These are phyloP conservation scores for Tylopilus subfusipes DNA, from an alignment of 768 basidiomycete genomes.

Conservation along the genomic window DNA sequence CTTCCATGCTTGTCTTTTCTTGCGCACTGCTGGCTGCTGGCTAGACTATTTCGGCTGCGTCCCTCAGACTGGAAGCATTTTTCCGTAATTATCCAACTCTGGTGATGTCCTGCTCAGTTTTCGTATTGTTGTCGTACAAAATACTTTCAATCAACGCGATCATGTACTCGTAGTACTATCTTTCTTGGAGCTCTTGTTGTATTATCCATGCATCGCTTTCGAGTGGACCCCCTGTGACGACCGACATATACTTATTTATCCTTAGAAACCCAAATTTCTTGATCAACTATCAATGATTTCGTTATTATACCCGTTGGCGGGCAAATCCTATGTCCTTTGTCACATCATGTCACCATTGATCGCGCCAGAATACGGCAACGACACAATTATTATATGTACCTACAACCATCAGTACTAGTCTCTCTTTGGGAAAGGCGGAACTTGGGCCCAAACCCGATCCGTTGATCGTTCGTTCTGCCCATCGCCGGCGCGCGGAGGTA, in stretches of 20 bases:
- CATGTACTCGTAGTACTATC: conserved; percentile 24
- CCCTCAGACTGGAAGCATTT: conserved; percentile 4
- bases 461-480: conserved; percentile 13
- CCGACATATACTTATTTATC: conserved; percentile 20
- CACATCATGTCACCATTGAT: no score
- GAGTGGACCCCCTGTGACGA: conserved; percentile 11
- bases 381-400: neutral
- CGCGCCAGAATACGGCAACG: conserved; percentile 4
- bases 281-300: conserved; percentile 27
- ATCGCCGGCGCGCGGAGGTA: conserved; percentile 22
- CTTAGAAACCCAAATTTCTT: conserved; percentile 20
- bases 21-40: conserved; percentile 16
- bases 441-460: conserved; percentile 11
- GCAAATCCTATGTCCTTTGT: conserved; percentile 14
- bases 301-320: conserved; percentile 16
- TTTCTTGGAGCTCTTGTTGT: conserved; percentile 32
- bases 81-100: conserved; percentile 18
- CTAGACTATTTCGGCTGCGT: conserved; percentile 16
- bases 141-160: conserved; percentile 8
- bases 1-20: conserved; percentile 17
- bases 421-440: conserved; percentile 10
- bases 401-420: neutral
- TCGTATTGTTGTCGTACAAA: conserved; percentile 27
- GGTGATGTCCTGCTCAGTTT: conserved; percentile 16
- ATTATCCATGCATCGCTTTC: conserved; percentile 25